Percentiles rank a stretch among this genome's conserved stretches.
Conservation (phyloP, 2,329 filamentous ascomycete species). For the Akanthomyces uredinophilus region DNA sequence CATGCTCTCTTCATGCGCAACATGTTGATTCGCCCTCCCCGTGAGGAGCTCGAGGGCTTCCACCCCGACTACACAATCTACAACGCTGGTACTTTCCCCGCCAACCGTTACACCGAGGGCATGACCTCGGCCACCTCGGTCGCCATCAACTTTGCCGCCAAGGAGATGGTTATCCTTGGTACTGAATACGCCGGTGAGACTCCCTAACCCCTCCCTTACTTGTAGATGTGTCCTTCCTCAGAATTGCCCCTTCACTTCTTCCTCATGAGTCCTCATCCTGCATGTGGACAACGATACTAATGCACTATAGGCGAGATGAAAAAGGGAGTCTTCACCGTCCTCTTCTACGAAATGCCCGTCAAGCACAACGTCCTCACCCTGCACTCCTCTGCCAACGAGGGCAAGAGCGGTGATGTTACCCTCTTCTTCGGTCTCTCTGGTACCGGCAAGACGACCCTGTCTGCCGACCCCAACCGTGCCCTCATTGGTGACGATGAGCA, state of each 20-base stretch:
- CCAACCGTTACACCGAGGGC: conserved; percentile 94
- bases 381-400: conserved; percentile 98
- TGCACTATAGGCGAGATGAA: conserved; percentile 93
- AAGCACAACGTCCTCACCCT: conserved; percentile 99
- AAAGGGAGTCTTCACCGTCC: conserved; percentile 96
- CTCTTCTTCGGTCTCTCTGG: conserved; percentile 99
- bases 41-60: conserved; percentile 93
- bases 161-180: conserved; percentile 99
- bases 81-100: conserved; percentile 97
- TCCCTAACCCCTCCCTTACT: no score
- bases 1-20: conserved; percentile 99
- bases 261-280: no score
- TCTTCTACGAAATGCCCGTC: conserved; percentile 99
- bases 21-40: conserved; percentile 94
- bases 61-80: conserved; percentile 99
- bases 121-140: conserved; percentile 99
- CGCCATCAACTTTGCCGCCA: conserved; percentile 97
- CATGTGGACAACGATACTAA: no score
- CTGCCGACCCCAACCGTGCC: conserved; percentile 91
- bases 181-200: conserved; percentile 96
- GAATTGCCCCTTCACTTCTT: no score
- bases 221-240: no score
- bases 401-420: conserved; percentile 87
- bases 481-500: conserved; percentile 99
- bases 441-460: conserved; percentile 97